These are phyloP conservation scores for Solanum hybrid DNA, from an alignment of 305 asterid genomes.

Conservation along the genomic window DNA sequence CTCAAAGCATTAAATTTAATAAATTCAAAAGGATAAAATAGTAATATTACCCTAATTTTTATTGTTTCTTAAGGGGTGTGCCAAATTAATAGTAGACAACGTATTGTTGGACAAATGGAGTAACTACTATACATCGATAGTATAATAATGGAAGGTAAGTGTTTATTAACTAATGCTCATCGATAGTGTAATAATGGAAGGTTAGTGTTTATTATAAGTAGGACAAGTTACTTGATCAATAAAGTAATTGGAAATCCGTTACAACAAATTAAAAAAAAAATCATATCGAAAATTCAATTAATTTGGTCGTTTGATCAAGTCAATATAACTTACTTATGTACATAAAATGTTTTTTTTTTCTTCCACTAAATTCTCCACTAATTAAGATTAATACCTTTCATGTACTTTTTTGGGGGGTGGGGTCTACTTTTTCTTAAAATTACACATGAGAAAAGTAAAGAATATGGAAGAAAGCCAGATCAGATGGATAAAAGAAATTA, in stretches of 20 bases:
- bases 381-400: not conserved
- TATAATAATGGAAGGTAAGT: too few relatives aligned
- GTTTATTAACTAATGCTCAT: not conserved
- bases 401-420: not conserved
- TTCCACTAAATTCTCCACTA: not conserved
- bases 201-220: not conserved
- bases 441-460: not conserved
- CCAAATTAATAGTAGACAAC: too few relatives aligned
- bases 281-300: not conserved
- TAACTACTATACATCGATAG: too few relatives aligned
- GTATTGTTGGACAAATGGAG: too few relatives aligned
- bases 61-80: too few relatives aligned
- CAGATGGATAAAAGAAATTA: not conserved
- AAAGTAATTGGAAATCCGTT: not conserved
- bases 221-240: not conserved
- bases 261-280: not conserved
- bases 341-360: not conserved
- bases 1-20: too few relatives aligned
- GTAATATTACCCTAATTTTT: too few relatives aligned
- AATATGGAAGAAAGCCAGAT: not conserved
- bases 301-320: not conserved
- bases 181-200: not conserved
- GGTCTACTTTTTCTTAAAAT: not conserved
- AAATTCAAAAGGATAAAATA: too few relatives aligned
- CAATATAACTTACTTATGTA: not conserved